Percentiles rank a stretch among this genome's conserved stretches.
phyloP scores from a whole-genome alignment of 2,329 filamentous ascomycete species.

The Biscogniauxia mediterranea region DNA sequence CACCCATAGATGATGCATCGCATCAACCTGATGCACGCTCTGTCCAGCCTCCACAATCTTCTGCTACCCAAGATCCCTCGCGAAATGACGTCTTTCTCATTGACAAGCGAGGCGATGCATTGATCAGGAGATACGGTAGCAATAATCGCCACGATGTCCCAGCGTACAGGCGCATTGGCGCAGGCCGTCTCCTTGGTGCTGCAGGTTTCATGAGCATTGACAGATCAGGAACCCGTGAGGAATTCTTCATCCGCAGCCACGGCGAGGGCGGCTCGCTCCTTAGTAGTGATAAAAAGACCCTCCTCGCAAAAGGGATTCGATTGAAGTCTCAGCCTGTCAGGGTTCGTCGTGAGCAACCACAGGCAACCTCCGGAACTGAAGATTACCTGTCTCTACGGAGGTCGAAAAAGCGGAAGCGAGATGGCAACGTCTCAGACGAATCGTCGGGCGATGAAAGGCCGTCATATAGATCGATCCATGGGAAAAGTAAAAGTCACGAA shows the following conservation, averaged over 20 bases:
- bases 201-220: constrained; percentile 62
- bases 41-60: constrained; percentile 11
- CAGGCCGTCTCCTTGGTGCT: constrained; percentile 69
- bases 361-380: constrained; percentile 29
- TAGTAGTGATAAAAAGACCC: constrained; percentile 45
- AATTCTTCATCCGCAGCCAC: constrained; percentile 49
- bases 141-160: constrained; percentile 72
- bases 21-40: constrained; percentile 5
- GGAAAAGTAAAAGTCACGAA: constrained; percentile 54
- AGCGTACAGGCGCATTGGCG: constrained; percentile 65
- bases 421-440: constrained; percentile 29
- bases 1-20: constrained; percentile 10
- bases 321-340: constrained; percentile 40
- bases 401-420: constrained; percentile 43
- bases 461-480: constrained; percentile 65
- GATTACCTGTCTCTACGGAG: constrained; percentile 49
- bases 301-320: constrained; percentile 43
- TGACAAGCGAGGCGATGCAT: constrained; percentile 74
- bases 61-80: constrained; percentile 8
- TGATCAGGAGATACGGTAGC: constrained; percentile 72
- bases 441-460: constrained; percentile 48
- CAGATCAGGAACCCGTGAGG: constrained; percentile 56
- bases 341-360: constrained; percentile 33
- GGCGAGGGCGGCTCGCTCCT: constrained; percentile 42
- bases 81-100: constrained; percentile 50